A percentile compares a stretch with the other conserved stretches of the same genome.
Conservation (phyloP, 148 eudicot species). For the Limonium bicolor region DNA sequence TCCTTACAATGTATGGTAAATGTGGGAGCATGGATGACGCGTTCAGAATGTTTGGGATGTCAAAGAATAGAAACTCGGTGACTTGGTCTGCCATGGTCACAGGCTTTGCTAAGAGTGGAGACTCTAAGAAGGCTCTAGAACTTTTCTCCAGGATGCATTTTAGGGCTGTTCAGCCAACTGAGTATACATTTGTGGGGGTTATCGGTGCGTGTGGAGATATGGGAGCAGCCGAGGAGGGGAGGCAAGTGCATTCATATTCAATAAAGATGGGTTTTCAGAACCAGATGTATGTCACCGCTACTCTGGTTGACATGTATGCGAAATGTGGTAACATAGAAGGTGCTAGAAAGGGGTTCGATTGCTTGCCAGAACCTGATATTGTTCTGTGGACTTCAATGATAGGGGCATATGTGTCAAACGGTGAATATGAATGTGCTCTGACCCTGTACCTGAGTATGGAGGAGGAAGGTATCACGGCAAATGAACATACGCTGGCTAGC, state of each 20-base stretch:
- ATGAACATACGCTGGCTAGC: constrained; percentile 40
- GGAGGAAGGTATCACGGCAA: constrained; percentile 31
- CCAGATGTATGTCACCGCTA: constrained; percentile 36
- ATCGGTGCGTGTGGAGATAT: constrained; percentile 40
- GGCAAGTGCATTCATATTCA: constrained; percentile 33
- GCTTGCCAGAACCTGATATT: constrained; percentile 36
- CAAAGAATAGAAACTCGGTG: constrained; percentile 19
- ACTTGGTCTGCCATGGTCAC: constrained; percentile 50
- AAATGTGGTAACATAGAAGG: constrained; percentile 30
- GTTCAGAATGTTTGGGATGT: constrained; percentile 21
- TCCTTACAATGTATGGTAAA: constrained; percentile 41
- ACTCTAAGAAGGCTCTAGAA: constrained; percentile 23
- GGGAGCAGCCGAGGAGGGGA: constrained; percentile 22
- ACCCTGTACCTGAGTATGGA: constrained; percentile 40
- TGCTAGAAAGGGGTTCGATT: constrained; percentile 43
- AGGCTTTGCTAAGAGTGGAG: constrained; percentile 41
- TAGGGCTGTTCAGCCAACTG: constrained; percentile 27
- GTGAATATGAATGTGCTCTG: constrained; percentile 38
- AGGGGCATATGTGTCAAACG: constrained; percentile 43
- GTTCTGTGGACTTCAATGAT: constrained; percentile 65
- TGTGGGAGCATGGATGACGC: constrained; percentile 25
- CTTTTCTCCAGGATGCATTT: constrained; percentile 35
- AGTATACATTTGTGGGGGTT: constrained; percentile 48
- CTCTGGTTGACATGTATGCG: constrained; percentile 55
- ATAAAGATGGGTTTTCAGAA: constrained; percentile 33